phyloP scores from a whole-genome alignment of 306 rosid genomes.

The Parietaria judaica region DNA sequence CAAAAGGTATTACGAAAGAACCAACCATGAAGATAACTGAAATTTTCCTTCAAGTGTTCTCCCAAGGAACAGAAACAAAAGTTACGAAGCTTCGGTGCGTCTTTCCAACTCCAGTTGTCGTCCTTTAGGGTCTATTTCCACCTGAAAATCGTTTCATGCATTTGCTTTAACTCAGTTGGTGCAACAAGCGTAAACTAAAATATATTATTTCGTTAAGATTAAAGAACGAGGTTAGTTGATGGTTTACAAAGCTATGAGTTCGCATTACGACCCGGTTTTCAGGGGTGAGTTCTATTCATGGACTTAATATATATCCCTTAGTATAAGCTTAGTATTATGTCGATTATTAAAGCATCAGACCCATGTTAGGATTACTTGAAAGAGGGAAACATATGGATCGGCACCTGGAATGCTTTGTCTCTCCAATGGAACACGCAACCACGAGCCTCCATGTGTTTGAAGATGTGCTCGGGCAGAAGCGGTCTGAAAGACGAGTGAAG shows the following conservation, averaged over 20 bases:
- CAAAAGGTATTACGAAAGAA: too few relatives aligned
- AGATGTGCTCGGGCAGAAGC: conserved; percentile 36
- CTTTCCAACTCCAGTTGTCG: conserved; percentile 28
- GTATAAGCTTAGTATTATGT: too few relatives aligned
- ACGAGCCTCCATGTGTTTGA: conserved; percentile 41
- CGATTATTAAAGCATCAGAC: too few relatives aligned
- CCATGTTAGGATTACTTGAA: background rate
- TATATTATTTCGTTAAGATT: too few relatives aligned
- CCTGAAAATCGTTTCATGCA: conserved; percentile 14
- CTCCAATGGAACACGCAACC: conserved; percentile 62
- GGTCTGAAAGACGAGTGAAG: conserved; percentile 50
- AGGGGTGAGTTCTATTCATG: too few relatives aligned
- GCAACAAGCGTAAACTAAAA: background rate
- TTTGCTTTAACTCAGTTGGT: background rate
- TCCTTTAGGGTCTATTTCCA: conserved; percentile 32
- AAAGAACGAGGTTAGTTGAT: too few relatives aligned
- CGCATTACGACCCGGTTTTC: too few relatives aligned
- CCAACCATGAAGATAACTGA: too few relatives aligned
- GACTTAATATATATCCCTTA: too few relatives aligned
- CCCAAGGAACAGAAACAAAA: too few relatives aligned
- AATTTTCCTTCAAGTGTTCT: too few relatives aligned
- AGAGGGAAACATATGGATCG: background rate
- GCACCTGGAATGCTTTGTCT: conserved; percentile 45
- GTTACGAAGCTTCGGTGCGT: conserved; percentile 14
- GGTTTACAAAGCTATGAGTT: too few relatives aligned